These are phyloP conservation scores for Beauveria brongniartii DNA, from an alignment of 2,329 filamentous ascomycete genomes.

Conservation along the genomic window DNA sequence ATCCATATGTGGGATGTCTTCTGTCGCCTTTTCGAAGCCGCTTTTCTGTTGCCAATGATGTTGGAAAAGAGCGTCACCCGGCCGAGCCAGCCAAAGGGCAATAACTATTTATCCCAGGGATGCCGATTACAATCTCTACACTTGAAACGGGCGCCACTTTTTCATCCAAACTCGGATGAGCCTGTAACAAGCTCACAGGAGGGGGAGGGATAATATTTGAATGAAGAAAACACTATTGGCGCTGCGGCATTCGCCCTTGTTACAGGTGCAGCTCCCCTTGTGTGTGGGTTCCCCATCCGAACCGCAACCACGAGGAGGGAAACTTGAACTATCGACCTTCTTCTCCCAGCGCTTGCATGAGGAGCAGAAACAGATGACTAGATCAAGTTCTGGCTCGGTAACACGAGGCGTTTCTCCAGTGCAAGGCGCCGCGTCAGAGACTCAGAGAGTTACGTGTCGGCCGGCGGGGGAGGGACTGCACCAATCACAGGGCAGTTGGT, in stretches of 20 bases:
- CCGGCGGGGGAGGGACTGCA: no score
- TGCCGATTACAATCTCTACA: constrained; percentile 4
- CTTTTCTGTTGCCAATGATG: background rate
- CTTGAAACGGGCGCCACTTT: constrained; percentile 8
- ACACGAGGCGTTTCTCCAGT: constrained; percentile 6
- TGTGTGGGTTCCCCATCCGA: background rate
- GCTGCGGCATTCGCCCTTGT: constrained; percentile 1
- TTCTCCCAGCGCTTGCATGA: background rate
- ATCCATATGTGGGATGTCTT: no score
- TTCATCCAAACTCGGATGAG: background rate
- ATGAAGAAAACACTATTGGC: background rate
- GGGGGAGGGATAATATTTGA: background rate
- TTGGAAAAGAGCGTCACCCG: background rate
- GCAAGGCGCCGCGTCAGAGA: background rate
- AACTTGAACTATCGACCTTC: background rate
- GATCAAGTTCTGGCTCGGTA: background rate
- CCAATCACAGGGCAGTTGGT: no score
- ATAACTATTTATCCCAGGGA: background rate
- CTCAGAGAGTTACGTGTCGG: background rate
- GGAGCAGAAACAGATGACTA: background rate
- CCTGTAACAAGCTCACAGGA: constrained; percentile 1
- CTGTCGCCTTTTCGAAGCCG: no score
- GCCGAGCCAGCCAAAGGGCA: background rate
- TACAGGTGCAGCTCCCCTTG: background rate
- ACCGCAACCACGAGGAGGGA: background rate